Conservation (phyloP, 495 filamentous ascomycete species). For the Halenospora varia region DNA sequence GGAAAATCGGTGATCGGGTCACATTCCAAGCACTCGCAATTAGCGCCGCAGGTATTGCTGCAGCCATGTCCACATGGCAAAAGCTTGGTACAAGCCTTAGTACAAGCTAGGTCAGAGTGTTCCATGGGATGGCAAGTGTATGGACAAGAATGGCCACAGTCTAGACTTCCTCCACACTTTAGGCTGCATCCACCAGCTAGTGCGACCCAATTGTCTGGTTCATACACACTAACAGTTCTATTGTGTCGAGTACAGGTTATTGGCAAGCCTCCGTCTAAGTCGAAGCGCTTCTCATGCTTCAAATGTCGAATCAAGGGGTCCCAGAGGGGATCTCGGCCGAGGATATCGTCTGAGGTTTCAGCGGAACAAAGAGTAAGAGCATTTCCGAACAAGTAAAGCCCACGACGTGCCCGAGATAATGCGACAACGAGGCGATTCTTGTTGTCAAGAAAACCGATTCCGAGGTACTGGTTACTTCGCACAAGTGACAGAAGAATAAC, state of each 20-base stretch:
- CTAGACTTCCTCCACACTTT: constrained; percentile 40
- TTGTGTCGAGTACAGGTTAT: constrained; percentile 38
- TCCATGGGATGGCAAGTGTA: constrained; percentile 45
- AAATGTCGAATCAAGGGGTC: constrained; percentile 3
- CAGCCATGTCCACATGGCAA: constrained; percentile 30
- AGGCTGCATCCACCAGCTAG: constrained; percentile 55
- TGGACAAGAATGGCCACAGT: constrained; percentile 45
- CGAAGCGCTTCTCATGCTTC: background rate
- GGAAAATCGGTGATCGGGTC: no score
- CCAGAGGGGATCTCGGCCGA: constrained; percentile 32
- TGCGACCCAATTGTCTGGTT: constrained; percentile 49
- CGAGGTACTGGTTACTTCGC: constrained; percentile 53
- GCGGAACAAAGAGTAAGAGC: constrained; percentile 6
- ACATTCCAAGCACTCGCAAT: constrained; percentile 13
- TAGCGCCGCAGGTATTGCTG: constrained; percentile 18
- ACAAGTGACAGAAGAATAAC: constrained; percentile 82
- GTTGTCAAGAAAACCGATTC: constrained; percentile 68
- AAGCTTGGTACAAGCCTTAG: constrained; percentile 2
- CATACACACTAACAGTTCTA: constrained; percentile 7
- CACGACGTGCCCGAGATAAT: constrained; percentile 77
- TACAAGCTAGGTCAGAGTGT: constrained; percentile 13
- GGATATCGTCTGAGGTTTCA: constrained; percentile 1
- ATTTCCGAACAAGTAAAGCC: constrained; percentile 88
- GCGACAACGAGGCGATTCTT: constrained; percentile 84
- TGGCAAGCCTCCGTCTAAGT: constrained; percentile 18